These are phyloP conservation scores for Pyrrhoderma noxium DNA, from an alignment of 1,284 basidiomycete species.

Conservation along the genomic window DNA sequence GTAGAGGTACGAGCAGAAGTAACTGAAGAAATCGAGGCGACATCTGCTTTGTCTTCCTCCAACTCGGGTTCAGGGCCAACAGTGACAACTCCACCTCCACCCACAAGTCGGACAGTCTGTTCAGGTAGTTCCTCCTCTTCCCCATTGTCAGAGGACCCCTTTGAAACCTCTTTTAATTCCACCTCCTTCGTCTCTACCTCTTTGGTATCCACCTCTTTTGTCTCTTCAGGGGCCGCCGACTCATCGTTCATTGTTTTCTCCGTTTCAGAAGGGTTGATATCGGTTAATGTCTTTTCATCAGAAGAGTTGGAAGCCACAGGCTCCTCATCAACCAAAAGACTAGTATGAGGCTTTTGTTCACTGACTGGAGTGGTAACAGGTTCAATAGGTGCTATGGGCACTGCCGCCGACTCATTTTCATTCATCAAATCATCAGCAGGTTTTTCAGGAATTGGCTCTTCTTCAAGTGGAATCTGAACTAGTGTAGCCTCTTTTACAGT, in stretches of 20 bases:
- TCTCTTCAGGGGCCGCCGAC: background rate
- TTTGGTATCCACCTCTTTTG: background rate
- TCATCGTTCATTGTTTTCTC: slow-evolving; percentile 18
- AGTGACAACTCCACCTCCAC: slow-evolving; percentile 38
- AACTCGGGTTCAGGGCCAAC: slow-evolving; percentile 22
- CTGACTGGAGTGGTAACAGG: slow-evolving; percentile 8
- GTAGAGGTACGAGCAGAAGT: slow-evolving; percentile 20
- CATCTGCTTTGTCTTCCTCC: slow-evolving; percentile 23
- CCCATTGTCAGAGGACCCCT: slow-evolving; percentile 22
- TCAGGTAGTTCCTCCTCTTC: slow-evolving; percentile 20
- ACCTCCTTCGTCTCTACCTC: no score
- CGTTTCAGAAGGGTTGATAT: background rate
- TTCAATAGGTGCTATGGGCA: slow-evolving; percentile 13
- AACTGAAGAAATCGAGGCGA: slow-evolving; percentile 22
- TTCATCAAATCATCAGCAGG: slow-evolving; percentile 11
- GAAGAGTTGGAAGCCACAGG: slow-evolving; percentile 5
- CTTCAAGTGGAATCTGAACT: slow-evolving; percentile 12
- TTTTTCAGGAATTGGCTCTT: slow-evolving; percentile 6
- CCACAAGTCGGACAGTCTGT: slow-evolving; percentile 50
- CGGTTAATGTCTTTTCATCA: background rate
- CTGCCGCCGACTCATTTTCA: slow-evolving; percentile 4
- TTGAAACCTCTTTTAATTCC: slow-evolving; percentile 1
- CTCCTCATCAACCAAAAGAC: background rate
- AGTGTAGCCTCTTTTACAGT: slow-evolving; percentile 16
- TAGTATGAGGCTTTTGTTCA: slow-evolving; percentile 1